Base-by-base conservation (phyloP, 2,329 filamentous ascomycete genomes). In the Dactylellina drechsleri region DNA sequence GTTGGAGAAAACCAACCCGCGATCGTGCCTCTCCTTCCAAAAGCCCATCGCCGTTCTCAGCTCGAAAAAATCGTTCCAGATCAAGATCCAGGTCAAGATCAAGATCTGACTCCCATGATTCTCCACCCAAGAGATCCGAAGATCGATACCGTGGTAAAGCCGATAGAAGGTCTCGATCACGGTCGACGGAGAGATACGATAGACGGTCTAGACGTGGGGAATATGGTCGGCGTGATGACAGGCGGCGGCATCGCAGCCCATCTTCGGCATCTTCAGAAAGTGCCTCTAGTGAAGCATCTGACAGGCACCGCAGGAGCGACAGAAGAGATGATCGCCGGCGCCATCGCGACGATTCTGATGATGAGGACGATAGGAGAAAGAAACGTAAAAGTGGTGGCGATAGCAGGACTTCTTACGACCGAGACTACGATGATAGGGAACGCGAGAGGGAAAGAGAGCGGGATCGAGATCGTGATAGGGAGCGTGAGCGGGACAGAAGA, bases 71-170 rank as follows among this genome's bases (percentile, higher is more conserved):
- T 4, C 47, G 56, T 41, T 59, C 64, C 66, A 65, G 54, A 20
- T 73, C 68, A 3, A 65, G 59, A 49, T 80, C 81, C 7, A 78
- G 78, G 70, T 81, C 81, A 18, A 77, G 77, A n/a, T 81, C 81
- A 15, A 79, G 79, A 57, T 79, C 78, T 6, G 57, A 53, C 28
- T 78, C 78, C 12, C 72, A 72, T 16, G 72, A 68, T 77, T 76
- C 80, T 78, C 45, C 79, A 65, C 78, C 73, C 31, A 79, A 79
- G 76, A 81, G 81, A 50, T 79, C 79, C 57, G 79, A 80, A 47
- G 79, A 80, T 62, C 78, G 79, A 66, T 66, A 77, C 71, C 77
- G 81, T 54, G 67, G 73, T n/a, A 76, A 66, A 20, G 61, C 53
- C 1, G 59, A 66, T 31, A 79, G 80, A 78, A 78, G 80, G 73